Base-by-base conservation (phyloP, 1,284 basidiomycete species). In the Apiotrichum porosum region DNA sequence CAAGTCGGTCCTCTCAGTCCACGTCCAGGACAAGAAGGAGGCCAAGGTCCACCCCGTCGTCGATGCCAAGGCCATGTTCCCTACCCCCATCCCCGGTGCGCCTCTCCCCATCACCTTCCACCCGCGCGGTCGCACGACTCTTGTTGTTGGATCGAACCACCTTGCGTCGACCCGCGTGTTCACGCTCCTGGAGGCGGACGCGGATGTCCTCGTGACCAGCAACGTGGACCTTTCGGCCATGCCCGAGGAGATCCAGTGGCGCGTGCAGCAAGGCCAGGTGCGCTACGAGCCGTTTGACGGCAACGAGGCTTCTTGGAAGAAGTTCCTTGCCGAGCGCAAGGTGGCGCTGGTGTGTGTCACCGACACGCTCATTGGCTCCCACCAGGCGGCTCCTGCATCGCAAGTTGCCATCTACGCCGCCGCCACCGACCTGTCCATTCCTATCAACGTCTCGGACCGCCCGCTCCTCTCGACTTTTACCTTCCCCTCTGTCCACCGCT, bases 391-490 rank as follows among this genome's bases (percentile, higher is more conserved):
- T 6, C 58, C 68, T 0, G 37, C 49, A 0, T 32, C 48, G 13
- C 38, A 38, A n/a, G 83, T 82, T 1, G 83, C 85, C 4, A 76
- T 93, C 24, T 78, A 80, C 48, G 57, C 65, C 6, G 66, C 81
- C 0, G 86, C 83, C 57, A 76, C 69, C 23, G 56, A 73, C 0
- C 78, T 80, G 17, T 79, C 81, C 34, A 84, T 95, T 39, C 86
- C 83, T 3, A 77, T 93, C 58, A 97, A 94, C 62, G 81, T 88
- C 26, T 83, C 90, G 8, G 94, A 97, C 72, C 82, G 85, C 62
- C 88, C 89, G 1, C 76, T 81, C 9, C 77, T 94, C 19, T 95
- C 89, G 69, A 90, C 95, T 65, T 97, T 89, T 67, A 84, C 86
- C 0, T 93, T 97, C 74, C 81, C 88, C 0, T 83, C 91, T 0